Conservation (phyloP, 352 stramenopile species). For the Phytophthora citricola region DNA sequence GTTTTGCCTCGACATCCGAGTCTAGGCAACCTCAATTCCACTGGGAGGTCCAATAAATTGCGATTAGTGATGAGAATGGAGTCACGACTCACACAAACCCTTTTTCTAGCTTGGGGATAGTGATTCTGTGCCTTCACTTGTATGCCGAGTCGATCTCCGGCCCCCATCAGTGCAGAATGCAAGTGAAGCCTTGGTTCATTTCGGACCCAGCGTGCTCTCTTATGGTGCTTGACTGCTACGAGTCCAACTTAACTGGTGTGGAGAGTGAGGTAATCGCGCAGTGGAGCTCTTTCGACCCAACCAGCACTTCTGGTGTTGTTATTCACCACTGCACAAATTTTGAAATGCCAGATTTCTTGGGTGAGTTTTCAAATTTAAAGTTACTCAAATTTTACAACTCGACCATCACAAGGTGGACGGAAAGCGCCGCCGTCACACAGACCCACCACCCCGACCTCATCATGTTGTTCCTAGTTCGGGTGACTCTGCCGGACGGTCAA, state of each 20-base stretch:
- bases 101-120: constrained; percentile 17
- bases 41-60: not conserved
- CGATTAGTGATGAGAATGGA: not conserved
- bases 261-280: constrained; percentile 19
- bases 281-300: constrained; percentile 14
- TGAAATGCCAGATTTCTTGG: constrained; percentile 35
- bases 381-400: constrained; percentile 55
- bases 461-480: constrained; percentile 34
- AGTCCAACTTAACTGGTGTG: constrained; percentile 3
- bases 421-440: constrained; percentile 34
- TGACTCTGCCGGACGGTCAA: constrained; percentile 1
- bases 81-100: not conserved
- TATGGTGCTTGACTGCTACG: constrained; percentile 33
- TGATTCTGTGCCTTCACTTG: constrained; percentile 31
- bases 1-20: too few species aligned
- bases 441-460: constrained; percentile 34
- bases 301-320: constrained; percentile 32
- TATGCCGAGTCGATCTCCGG: constrained; percentile 6
- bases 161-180: constrained; percentile 25
- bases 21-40: too few species aligned
- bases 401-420: constrained; percentile 37
- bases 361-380: constrained; percentile 39
- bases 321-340: constrained; percentile 49
- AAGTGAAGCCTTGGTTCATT: constrained; percentile 41
- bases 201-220: constrained; percentile 31